A percentile compares a stretch with the other conserved stretches of the same genome.
Evolutionary conservation across 2,329 filamentous ascomycete species (phyloP).

Genomic region (Bipolaris gigantea): DNA sequence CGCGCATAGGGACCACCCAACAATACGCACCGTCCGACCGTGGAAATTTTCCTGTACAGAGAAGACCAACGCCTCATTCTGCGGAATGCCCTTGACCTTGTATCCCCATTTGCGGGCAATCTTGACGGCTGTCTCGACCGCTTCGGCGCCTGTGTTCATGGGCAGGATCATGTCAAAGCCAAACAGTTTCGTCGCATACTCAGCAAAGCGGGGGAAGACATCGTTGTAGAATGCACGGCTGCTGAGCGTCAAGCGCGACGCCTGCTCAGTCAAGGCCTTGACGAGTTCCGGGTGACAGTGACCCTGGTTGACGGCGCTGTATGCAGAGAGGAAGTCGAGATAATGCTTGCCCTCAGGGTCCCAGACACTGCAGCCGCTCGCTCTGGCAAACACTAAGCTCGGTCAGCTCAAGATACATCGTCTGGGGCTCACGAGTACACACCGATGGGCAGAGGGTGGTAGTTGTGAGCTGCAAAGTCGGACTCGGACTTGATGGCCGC

Average conservation of each 20-base stretch:
- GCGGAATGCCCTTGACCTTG: conserved; percentile 87
- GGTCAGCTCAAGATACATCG: conserved; percentile 12
- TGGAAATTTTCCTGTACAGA: conserved; percentile 93
- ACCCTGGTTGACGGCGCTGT: conserved; percentile 96
- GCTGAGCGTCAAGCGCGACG: conserved; percentile 83
- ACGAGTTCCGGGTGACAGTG: conserved; percentile 97
- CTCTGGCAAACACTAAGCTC: conserved; percentile 67
- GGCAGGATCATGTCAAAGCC: conserved; percentile 97
- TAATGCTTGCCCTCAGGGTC: conserved; percentile 92
- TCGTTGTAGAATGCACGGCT: conserved; percentile 98
- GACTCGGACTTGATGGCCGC: conserved; percentile 80
- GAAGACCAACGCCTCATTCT: conserved; percentile 82
- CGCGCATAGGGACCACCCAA: background rate
- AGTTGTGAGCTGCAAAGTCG: conserved; percentile 93
- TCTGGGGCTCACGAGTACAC: conserved; percentile 6
- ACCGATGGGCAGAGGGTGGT: conserved; percentile 90
- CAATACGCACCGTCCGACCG: conserved; percentile 75
- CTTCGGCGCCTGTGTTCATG: conserved; percentile 97
- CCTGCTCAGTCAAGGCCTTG: conserved; percentile 86
- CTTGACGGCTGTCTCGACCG: conserved; percentile 94
- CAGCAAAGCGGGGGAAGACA: conserved; percentile 93
- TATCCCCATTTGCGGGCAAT: conserved; percentile 97
- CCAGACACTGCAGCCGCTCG: conserved; percentile 87
- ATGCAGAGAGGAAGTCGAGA: conserved; percentile 96
- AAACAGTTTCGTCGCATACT: conserved; percentile 86